A percentile compares a stretch with the other conserved stretches of the same genome.
Conservation (phyloP, 2,329 filamentous ascomycete species). For the Fusarium armeniacum region DNA sequence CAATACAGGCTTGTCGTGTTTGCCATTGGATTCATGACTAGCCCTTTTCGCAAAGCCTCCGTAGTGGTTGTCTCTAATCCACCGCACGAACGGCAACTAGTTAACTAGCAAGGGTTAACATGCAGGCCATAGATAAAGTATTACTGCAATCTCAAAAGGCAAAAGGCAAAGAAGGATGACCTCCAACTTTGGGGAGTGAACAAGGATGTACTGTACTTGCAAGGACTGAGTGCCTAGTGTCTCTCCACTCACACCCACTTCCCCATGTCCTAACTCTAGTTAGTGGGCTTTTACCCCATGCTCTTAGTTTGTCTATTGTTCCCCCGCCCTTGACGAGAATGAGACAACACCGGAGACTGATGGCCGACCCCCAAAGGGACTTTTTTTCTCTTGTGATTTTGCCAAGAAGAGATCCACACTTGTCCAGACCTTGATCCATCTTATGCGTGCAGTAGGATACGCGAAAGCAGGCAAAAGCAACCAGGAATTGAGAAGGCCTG, state of each 20-base stretch:
- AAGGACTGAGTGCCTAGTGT: background rate
- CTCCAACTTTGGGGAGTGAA: slow-evolving; percentile 21
- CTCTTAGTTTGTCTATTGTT: slow-evolving; percentile 10
- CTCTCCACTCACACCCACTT: slow-evolving; percentile 31
- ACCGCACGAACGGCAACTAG: slow-evolving; percentile 46
- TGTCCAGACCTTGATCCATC: slow-evolving; percentile 22
- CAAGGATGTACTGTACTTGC: slow-evolving; percentile 9
- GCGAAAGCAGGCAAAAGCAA: background rate
- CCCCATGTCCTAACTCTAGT: slow-evolving; percentile 29
- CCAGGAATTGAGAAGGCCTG: slow-evolving; percentile 25
- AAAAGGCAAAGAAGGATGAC: slow-evolving; percentile 1
- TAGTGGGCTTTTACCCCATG: slow-evolving; percentile 30
- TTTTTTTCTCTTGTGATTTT: background rate
- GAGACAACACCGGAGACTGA: slow-evolving; percentile 30
- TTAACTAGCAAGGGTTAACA: slow-evolving; percentile 39
- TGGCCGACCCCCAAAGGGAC: slow-evolving; percentile 41
- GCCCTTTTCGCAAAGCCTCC: slow-evolving; percentile 37
- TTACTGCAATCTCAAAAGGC: slow-evolving; percentile 16
- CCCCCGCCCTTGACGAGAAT: slow-evolving; percentile 19
- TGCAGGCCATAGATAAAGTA: slow-evolving; percentile 25
- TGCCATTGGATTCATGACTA: slow-evolving; percentile 8
- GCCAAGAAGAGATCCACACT: slow-evolving; percentile 26
- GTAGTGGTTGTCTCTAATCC: slow-evolving; percentile 25
- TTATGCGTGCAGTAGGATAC: background rate
- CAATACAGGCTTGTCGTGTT: slow-evolving; percentile 16